Conservation (phyloP, 148 eudicot species). For the Rhododendron molle region DNA sequence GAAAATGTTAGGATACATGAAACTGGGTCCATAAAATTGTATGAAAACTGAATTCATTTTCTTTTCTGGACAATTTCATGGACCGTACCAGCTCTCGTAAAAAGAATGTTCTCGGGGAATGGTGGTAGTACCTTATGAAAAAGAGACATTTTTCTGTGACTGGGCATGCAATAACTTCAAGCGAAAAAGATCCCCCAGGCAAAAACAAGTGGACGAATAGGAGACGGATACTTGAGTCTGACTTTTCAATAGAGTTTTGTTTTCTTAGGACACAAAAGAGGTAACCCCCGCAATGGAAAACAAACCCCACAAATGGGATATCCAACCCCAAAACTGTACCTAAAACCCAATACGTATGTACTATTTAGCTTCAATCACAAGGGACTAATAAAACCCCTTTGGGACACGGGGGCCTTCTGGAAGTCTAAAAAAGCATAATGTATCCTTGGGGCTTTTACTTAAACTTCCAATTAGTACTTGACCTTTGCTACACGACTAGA, state of each 20-base stretch:
- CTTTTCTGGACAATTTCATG: too few species aligned
- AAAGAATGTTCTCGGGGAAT: background rate
- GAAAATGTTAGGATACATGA: too few species aligned
- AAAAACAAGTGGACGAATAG: slow-evolving; percentile 29
- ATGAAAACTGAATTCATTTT: too few species aligned
- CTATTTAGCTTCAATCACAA: slow-evolving; percentile 7
- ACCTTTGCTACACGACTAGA: background rate
- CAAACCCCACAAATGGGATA: background rate
- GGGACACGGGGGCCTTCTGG: slow-evolving; percentile 18
- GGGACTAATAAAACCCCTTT: background rate
- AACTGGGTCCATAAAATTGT: too few species aligned
- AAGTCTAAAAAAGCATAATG: slow-evolving; percentile 12
- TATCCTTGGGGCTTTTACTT: background rate
- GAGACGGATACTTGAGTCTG: slow-evolving; percentile 25
- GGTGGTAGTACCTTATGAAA: background rate
- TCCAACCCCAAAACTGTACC: slow-evolving; percentile 7
- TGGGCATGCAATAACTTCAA: background rate
- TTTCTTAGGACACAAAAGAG: slow-evolving; percentile 36
- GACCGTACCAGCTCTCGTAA: background rate
- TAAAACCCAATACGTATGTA: background rate
- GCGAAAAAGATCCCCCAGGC: background rate
- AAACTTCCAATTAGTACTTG: background rate
- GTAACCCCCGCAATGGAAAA: slow-evolving; percentile 17
- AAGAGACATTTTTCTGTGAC: background rate
- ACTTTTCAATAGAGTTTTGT: slow-evolving; percentile 19